Conservation (phyloP, 2,329 filamentous ascomycete genomes). For the Emergomyces africanus region DNA sequence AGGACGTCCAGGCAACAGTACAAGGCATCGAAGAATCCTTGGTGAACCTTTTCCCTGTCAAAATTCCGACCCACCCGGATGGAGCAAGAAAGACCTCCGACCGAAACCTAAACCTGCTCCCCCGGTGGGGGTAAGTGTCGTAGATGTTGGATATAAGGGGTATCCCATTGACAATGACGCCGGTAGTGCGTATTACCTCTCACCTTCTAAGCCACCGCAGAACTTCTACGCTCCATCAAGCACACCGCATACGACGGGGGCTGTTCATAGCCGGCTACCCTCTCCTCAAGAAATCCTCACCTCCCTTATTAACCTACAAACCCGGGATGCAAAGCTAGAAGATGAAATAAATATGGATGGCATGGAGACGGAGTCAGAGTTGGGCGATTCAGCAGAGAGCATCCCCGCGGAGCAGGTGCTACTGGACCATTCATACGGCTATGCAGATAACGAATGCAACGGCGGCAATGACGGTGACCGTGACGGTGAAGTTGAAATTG, state of each 20-base stretch:
- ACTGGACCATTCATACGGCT: slow-evolving; percentile 7
- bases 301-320: slow-evolving; percentile 10
- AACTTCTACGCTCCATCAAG: slow-evolving; percentile 27
- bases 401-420: not conserved
- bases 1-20: not conserved
- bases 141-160: not conserved
- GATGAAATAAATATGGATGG: slow-evolving; percentile 3
- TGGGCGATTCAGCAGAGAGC: slow-evolving; percentile 4
- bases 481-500: not conserved
- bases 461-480: slow-evolving; percentile 5
- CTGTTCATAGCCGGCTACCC: slow-evolving; percentile 6
- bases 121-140: not conserved
- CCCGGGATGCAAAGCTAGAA: slow-evolving; percentile 2
- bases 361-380: not conserved
- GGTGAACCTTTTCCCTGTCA: not conserved
- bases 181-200: not conserved
- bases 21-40: not conserved
- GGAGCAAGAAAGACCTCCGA: not conserved
- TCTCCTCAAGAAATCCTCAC: slow-evolving; percentile 17
- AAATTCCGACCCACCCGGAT: not conserved
- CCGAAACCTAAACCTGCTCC: not conserved
- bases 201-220: not conserved
- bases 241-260: slow-evolving; percentile 18
- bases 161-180: not conserved
- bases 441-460: not conserved